Base-by-base conservation (phyloP, 2,329 filamentous ascomycete genomes). In the Pseudogymnoascus sp. region DNA sequence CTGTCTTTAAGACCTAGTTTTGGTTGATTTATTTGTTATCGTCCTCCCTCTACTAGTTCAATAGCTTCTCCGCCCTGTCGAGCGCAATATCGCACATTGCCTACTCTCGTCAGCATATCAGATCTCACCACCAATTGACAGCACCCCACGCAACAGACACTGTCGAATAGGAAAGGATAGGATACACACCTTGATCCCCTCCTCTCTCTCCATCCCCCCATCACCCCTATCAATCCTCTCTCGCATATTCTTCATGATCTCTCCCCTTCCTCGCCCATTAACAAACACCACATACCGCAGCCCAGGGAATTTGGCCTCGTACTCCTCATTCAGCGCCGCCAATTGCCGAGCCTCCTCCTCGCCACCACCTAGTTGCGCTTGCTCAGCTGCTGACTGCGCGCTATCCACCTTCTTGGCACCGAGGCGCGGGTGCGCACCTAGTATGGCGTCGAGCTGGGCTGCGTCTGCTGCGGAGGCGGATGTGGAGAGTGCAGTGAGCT, bases 31-130 rank as follows among this genome's bases (percentile, higher is more conserved):
- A 52, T 52, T 18, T 13, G 21, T 15, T 15, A 1, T 7, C 2
- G 5, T 7, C 13, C 13, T n/a, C 13, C 13, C 39, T 15, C 21
- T 48, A 48, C 21, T 48, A 21, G 15, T 48, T 18, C 15, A 23
- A 35, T 57, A 89, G 71, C 72, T 91, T 95, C 30, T 73, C 71
- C 0, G 86, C 89, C 56, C 92, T 82, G 68, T 96, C 90, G 58
- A 82, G 81, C 28, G 92, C 92, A 69, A 96, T 96, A 67, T 91
- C 88, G 69, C 90, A 90, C 89, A 96, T 96, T 38, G 92, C 91
- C 87, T 62, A 68, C 69, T 62, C 30, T 26, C 41, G 21, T 35
- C 23, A 28, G 58, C 12, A 59, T 59, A 55, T 62, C 38, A 62
- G 21, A 15, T 28, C 10, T 15, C 26, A 57, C 28, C 15, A 34